Conservation (phyloP, 129 eudicot genomes). For the Flaveria ramosissima region DNA sequence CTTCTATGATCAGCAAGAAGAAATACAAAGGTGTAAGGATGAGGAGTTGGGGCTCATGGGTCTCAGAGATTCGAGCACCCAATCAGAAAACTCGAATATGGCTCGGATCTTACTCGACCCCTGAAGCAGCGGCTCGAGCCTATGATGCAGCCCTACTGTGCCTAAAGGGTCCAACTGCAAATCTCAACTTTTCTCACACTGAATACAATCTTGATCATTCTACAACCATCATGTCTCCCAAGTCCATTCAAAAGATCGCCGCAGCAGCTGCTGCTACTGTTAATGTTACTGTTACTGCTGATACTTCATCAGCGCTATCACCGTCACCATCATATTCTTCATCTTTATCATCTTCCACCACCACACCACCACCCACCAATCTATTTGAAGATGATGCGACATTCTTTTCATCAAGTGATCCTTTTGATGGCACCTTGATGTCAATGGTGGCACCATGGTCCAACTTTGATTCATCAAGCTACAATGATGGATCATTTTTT, state of each 20-base stretch:
- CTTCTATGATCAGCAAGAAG: constrained; percentile 46
- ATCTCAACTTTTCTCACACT: constrained; percentile 62
- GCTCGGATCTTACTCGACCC: constrained; percentile 91
- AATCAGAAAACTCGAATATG: constrained; percentile 90
- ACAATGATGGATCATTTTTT: constrained; percentile 50
- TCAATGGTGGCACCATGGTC: constrained; percentile 55
- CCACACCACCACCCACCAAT: constrained; percentile 17
- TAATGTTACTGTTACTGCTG: too few relatives aligned
- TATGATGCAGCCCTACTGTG: constrained; percentile 92
- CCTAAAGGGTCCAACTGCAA: constrained; percentile 80
- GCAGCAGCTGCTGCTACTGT: constrained; percentile 60
- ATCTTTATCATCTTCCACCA: constrained; percentile 24
- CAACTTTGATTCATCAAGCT: constrained; percentile 55
- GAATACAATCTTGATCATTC: constrained; percentile 27
- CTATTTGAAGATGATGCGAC: constrained; percentile 37
- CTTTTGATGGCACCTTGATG: constrained; percentile 41
- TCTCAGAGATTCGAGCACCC: constrained; percentile 85
- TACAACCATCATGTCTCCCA: constrained; percentile 54
- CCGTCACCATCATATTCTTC: constrained; percentile 37
- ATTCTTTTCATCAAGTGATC: constrained; percentile 28
- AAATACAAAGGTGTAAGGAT: constrained; percentile 90
- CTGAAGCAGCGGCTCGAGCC: constrained; percentile 95
- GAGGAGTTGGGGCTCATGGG: constrained; percentile 99
- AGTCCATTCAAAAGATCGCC: constrained; percentile 75
- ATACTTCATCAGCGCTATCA: background rate